Conservation (phyloP, 306 rosid species). For the Gynostemma pentaphyllum region DNA sequence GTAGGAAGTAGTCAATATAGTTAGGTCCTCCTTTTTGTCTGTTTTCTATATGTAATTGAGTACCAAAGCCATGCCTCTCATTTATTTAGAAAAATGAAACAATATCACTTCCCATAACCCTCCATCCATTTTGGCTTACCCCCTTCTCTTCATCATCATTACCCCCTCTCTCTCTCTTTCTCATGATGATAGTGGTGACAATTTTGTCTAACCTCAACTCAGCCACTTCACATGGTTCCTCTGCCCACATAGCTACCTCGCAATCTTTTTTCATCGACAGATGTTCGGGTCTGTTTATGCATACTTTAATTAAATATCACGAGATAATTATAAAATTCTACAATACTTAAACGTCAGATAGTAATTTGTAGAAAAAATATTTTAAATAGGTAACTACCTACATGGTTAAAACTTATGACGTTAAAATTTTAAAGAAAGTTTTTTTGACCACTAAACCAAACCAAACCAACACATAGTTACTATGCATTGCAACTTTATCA, state of each 20-base stretch:
- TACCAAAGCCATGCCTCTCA: conserved; percentile 50
- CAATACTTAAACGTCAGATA: too few species aligned
- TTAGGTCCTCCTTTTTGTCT: conserved; percentile 54
- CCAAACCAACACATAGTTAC: too few species aligned
- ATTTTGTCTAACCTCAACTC: conserved; percentile 35
- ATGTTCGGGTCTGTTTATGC: too few species aligned
- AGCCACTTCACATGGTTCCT: conserved; percentile 28
- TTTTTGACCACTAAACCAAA: too few species aligned
- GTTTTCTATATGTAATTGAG: conserved; percentile 68
- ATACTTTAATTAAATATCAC: too few species aligned
- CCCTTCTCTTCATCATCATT: conserved; percentile 33
- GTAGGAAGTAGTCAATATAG: conserved; percentile 38
- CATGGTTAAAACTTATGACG: too few species aligned
- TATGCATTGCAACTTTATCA: not conserved
- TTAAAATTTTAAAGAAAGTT: too few species aligned
- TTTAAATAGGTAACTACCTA: too few species aligned
- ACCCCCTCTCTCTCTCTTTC: conserved; percentile 13
- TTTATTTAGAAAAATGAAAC: conserved; percentile 66
- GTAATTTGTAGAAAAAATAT: too few species aligned
- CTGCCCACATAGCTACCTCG: not conserved
- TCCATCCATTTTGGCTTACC: conserved; percentile 14
- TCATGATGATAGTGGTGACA: conserved; percentile 31
- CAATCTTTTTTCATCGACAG: too few species aligned
- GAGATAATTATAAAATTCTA: too few species aligned
- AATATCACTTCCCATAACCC: conserved; percentile 49